Conservation (phyloP, 805 yeast genomes). For the Tetrapisispora taiwanensis region DNA sequence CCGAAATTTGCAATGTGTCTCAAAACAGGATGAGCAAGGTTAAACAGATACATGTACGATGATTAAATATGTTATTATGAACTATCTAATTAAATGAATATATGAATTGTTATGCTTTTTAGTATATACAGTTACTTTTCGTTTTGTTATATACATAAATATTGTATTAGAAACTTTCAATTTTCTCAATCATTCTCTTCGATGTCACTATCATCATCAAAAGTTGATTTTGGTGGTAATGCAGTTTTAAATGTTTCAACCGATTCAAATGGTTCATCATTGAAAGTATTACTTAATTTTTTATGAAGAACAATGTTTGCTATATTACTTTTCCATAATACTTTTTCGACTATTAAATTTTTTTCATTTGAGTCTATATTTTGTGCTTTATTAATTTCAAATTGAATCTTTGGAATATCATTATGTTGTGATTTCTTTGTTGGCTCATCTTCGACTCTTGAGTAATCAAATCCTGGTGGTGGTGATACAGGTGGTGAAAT, state of each 20-base stretch:
- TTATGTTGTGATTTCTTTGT: conserved; percentile 3
- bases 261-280: background rate
- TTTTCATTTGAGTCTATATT: background rate
- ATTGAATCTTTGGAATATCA: too few species aligned
- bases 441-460: conserved; percentile 32
- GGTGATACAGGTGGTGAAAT: conserved; percentile 37
- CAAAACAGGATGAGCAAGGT: too few species aligned
- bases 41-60: too few species aligned
- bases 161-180: background rate
- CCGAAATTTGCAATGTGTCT: too few species aligned
- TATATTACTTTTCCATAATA: conserved; percentile 1
- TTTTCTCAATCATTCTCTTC: background rate
- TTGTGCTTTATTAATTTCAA: background rate
- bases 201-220: conserved; percentile 25
- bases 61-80: too few species aligned
- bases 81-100: too few species aligned
- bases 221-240: conserved; percentile 32
- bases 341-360: background rate
- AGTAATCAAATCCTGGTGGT: conserved; percentile 33
- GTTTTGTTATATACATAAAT: too few species aligned
- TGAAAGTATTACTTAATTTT: conserved; percentile 6
- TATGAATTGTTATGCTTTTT: too few species aligned
- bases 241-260: conserved; percentile 23
- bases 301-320: conserved; percentile 18
- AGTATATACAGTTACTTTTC: too few species aligned